phyloP scores from a whole-genome alignment of 345 rosid genomes.

The Populus davidiana region DNA sequence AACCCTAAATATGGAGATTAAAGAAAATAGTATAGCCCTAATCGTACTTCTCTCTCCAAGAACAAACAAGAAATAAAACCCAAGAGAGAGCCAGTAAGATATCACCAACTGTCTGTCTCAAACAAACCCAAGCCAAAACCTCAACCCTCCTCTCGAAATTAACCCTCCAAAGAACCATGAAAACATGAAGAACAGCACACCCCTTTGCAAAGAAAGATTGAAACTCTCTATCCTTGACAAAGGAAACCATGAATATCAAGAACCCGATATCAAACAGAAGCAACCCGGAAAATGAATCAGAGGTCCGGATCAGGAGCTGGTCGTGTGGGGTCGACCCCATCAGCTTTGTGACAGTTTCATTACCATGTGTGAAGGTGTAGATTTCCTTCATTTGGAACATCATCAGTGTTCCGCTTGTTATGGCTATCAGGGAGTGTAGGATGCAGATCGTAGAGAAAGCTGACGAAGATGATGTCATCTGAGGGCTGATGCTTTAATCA shows the following conservation, averaged over 20 bases:
- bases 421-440: slow-evolving; percentile 74
- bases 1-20: too few relatives aligned
- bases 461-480: slow-evolving; percentile 36
- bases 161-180: slow-evolving; percentile 74
- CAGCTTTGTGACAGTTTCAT: slow-evolving; percentile 51
- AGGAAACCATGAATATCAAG: slow-evolving; percentile 76
- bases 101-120: slow-evolving; percentile 69
- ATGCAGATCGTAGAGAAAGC: slow-evolving; percentile 58
- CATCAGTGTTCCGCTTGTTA: slow-evolving; percentile 68
- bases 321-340: slow-evolving; percentile 90
- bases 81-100: slow-evolving; percentile 69
- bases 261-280: slow-evolving; percentile 72
- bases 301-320: slow-evolving; percentile 76
- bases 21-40: slow-evolving; percentile 12
- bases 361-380: slow-evolving; percentile 59
- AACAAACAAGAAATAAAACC: slow-evolving; percentile 74
- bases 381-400: slow-evolving; percentile 74
- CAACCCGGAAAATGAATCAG: slow-evolving; percentile 88
- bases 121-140: slow-evolving; percentile 65
- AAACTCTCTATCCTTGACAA: slow-evolving; percentile 71
- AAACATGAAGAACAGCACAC: slow-evolving; percentile 63
- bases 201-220: slow-evolving; percentile 85
- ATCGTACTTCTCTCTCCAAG: slow-evolving; percentile 96
- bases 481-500: background rate
- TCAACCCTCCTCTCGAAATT: slow-evolving; percentile 63